Base-by-base conservation (phyloP, 768 basidiomycete species). In the Cyclocybe aegerita region DNA sequence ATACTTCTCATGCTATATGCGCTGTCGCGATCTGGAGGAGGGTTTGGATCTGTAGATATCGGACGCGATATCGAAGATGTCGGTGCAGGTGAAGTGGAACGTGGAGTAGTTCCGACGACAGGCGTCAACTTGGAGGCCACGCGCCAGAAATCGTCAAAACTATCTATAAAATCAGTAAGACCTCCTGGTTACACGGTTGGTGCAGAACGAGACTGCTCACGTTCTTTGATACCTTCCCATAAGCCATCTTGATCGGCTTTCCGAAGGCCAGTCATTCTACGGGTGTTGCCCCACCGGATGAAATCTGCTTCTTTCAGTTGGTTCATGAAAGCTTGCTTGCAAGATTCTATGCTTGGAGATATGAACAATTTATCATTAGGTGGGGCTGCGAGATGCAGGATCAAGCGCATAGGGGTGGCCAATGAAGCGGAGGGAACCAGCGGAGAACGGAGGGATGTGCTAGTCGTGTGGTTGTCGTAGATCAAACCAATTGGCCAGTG, bases 401-500 rank as follows among this genome's bases (percentile, higher is more conserved):
- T 80, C 29, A 98, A 71, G n/a, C 85, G 84, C 61, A 92, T 75
- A 2, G 90, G 92, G 2, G 74, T 67, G 16, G 78, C 64, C 59
- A 66, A 60, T 48, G 76, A 54, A 39, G 61, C 58, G 53, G 76
- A 64, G 23, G 74, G 64, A 14, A 76, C 67, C 44, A 77, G 65
- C 11, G 79, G 67, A 9, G 73, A 68, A 23, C 83, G 81, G 39
- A 83, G 66, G 8, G 85, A 82, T 7, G 75, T 65, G 12, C 85
- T 81, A 52, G 87, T 83, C 29, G 79, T 78, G 65, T 90, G 84
- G 68, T 82, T 93, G 69, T 91, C 94, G 64, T 95, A 95, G 54
- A 98, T 83, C 37, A 98, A 77, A 31, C 97, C 97, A 50, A 99
- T 82, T 43, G 96, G 87, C 97, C 96, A 98, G 68, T 99, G 95